Conservation (phyloP, 1,284 basidiomycete genomes). For the Marasmius sp. region DNA sequence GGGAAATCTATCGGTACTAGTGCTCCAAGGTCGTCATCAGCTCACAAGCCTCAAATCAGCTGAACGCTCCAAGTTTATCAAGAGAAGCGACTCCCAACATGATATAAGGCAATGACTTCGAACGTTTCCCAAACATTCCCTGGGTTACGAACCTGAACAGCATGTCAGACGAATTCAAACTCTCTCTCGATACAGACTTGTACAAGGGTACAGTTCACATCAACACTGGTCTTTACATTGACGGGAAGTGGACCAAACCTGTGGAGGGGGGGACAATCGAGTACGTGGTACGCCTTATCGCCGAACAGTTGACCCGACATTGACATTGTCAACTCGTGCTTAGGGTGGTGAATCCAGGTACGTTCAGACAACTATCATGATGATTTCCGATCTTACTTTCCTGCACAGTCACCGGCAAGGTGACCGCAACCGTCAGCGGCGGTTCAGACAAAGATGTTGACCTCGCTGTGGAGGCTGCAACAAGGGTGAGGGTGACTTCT, state of each 20-base stretch:
- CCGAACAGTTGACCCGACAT: neutral
- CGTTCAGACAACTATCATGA: neutral
- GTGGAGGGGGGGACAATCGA: slow-evolving; percentile 57
- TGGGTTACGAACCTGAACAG: no score
- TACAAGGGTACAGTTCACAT: slow-evolving; percentile 64
- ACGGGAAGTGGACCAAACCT: slow-evolving; percentile 65
- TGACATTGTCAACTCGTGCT: slow-evolving; percentile 1
- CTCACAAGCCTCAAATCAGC: no score
- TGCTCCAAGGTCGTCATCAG: no score
- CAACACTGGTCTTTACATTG: slow-evolving; percentile 70
- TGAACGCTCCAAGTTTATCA: no score
- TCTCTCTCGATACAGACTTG: no score
- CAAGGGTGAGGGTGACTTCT: slow-evolving; percentile 38
- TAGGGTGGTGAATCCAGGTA: slow-evolving; percentile 76
- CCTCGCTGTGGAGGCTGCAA: slow-evolving; percentile 68
- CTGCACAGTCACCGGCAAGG: slow-evolving; percentile 57
- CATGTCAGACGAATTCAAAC: no score
- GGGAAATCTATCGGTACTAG: no score
- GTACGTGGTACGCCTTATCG: slow-evolving; percentile 32
- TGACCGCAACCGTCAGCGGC: slow-evolving; percentile 60
- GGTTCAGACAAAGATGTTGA: slow-evolving; percentile 72
- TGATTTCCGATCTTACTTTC: neutral
- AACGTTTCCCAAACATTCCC: no score
- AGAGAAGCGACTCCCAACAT: no score
- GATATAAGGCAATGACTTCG: no score